phyloP scores from a whole-genome alignment of 768 basidiomycete genomes.

The Albatrellus ellisii region DNA sequence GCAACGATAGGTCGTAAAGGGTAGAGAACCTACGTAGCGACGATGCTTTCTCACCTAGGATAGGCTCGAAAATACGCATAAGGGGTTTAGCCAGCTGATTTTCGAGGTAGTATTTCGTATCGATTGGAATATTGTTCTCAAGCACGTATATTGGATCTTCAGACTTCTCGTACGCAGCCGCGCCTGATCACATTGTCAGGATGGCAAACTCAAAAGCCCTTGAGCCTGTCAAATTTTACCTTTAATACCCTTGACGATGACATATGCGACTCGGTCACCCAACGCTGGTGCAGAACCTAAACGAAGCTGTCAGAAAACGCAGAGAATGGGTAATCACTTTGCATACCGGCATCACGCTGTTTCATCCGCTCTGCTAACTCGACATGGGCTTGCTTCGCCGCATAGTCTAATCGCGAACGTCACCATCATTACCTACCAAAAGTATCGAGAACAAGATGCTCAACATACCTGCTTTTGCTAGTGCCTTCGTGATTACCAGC shows the following conservation, averaged over 20 bases:
- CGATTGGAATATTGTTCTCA: slow-evolving; percentile 96
- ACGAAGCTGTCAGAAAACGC: background rate
- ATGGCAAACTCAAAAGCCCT: background rate
- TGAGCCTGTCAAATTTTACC: slow-evolving; percentile 27
- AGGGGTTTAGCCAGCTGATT: slow-evolving; percentile 96
- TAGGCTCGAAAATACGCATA: slow-evolving; percentile 96
- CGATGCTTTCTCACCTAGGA: slow-evolving; percentile 83
- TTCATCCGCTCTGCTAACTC: slow-evolving; percentile 95
- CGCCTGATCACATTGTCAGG: slow-evolving; percentile 34
- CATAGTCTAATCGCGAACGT: slow-evolving; percentile 48
- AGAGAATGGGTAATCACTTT: background rate
- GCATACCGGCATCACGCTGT: slow-evolving; percentile 78
- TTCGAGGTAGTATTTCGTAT: slow-evolving; percentile 96
- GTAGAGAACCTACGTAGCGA: slow-evolving; percentile 49
- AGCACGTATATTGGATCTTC: slow-evolving; percentile 96
- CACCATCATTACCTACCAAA: no score
- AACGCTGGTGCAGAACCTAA: slow-evolving; percentile 90
- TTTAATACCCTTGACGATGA: slow-evolving; percentile 94
- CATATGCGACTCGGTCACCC: slow-evolving; percentile 98
- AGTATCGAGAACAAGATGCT: no score
- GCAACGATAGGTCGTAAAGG: background rate
- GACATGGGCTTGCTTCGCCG: slow-evolving; percentile 91
- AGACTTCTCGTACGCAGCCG: slow-evolving; percentile 96
- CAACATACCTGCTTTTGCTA: slow-evolving; percentile 67
- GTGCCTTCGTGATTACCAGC: slow-evolving; percentile 95